Evolutionary conservation across 2,329 filamentous ascomycete species (phyloP), one percentile per base, ranked within the genome.

Genomic region (Biscogniauxia marginata): DNA sequence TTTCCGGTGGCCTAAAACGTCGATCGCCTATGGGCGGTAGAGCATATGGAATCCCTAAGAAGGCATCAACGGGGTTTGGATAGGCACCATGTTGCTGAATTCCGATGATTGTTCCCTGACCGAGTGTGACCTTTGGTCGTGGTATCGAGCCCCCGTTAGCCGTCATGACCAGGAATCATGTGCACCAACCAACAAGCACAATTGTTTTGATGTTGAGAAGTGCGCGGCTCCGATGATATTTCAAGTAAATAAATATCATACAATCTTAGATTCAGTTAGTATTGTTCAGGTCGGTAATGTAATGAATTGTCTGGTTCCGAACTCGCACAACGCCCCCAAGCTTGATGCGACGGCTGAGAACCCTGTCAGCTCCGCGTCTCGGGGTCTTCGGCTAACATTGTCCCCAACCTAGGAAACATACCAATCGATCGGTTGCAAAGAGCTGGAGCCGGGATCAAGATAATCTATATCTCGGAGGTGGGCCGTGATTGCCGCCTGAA

Each of bases 31-130:
- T 72, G 9, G 80, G 78, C 3, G 78, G 74, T 2, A 76, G 63
- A 0, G 76, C 79, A 57, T 81, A 82, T 0, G 78, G 79, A 9
- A 83, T 74, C 1, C 79, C 77, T 0, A 77, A 67, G 60, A 83
- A 83, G 11, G 68, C 62, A 23, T 77, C 73, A 18, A 77, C 61
- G 0, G 69, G 58, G 6, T 62, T 53, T n/a, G 60, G 60, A 43
- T 54, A 61, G 8, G 44, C 44, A 21, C 54, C 30, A 18, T 52
- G 43, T 61, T 66, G 54, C 7, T 61, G 55, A 30, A 63, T 62
- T 19, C 70, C 70, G 7, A 68, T 55, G 19, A 71, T 62, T 2
- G 58, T 61, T 13, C 62, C 62, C 49, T 64, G 62, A 4, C 22
- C 22, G 16, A 64, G 52, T 13, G 34, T 50, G n/a, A 64, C 62